Evolutionary conservation across 2,329 filamentous ascomycete genomes (phyloP).

Genomic region (Fusarium oxysporum): DNA sequence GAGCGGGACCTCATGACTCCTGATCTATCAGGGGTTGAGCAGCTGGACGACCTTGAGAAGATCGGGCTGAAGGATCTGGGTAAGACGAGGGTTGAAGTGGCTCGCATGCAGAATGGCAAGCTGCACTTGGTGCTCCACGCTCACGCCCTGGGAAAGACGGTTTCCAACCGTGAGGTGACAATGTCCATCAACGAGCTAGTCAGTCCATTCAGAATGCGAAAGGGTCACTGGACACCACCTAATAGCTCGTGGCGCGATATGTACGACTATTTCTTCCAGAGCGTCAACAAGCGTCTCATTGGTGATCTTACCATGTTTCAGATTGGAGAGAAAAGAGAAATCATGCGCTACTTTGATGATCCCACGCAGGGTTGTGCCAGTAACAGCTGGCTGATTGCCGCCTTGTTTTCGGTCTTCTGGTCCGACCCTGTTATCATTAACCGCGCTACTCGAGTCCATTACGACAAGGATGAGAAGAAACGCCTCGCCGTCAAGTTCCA

Average conservation of each 20-base stretch:
- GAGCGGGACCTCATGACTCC: slow-evolving; percentile 57
- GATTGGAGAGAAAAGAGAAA: slow-evolving; percentile 37
- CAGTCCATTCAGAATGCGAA: slow-evolving; percentile 52
- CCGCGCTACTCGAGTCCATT: slow-evolving; percentile 47
- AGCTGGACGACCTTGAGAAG: slow-evolving; percentile 55
- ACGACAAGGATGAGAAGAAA: slow-evolving; percentile 44
- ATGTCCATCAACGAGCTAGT: slow-evolving; percentile 55
- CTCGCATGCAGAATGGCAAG: slow-evolving; percentile 59
- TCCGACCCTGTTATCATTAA: slow-evolving; percentile 56
- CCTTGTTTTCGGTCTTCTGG: slow-evolving; percentile 60
- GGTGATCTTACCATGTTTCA: slow-evolving; percentile 48
- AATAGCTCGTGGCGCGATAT: slow-evolving; percentile 57
- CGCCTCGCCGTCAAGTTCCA: slow-evolving; percentile 53
- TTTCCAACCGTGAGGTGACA: slow-evolving; percentile 55
- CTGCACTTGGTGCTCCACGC: slow-evolving; percentile 55
- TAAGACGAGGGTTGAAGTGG: slow-evolving; percentile 53
- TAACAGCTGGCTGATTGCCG: slow-evolving; percentile 59
- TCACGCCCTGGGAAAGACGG: slow-evolving; percentile 49
- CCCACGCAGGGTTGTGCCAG: slow-evolving; percentile 56
- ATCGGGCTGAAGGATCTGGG: slow-evolving; percentile 55
- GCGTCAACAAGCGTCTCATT: slow-evolving; percentile 48
- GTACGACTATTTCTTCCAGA: slow-evolving; percentile 51
- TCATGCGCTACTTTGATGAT: slow-evolving; percentile 52
- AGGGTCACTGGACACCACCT: slow-evolving; percentile 52
- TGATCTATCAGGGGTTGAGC: slow-evolving; percentile 55